Evolutionary conservation across 805 yeast species (phyloP), one percentile per base, ranked within the genome.

Genomic region (Lipomyces mesembrius): DNA sequence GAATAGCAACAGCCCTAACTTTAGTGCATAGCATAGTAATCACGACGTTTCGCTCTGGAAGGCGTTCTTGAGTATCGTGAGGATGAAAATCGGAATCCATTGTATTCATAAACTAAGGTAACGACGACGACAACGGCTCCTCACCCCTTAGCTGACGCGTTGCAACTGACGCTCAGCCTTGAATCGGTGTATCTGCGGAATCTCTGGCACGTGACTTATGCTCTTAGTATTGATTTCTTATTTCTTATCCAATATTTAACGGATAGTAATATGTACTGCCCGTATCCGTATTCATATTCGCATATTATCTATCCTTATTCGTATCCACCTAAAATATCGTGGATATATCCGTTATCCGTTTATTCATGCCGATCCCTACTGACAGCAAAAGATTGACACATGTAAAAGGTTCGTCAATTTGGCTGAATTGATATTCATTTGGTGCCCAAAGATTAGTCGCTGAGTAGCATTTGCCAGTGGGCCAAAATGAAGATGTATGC

Each of bases 161-260:
- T n/a, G 75, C 27, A 25, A 25, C 27, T 25, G 27, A 25, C 2
- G 27, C 27, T 25, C 72, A 37, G 79, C 83, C 43, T 74, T 82
- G 61, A 75, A 74, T 52, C n/a, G 78, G 77, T 65, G 78, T 83
- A 53, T 79, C 83, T 55, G 78, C 76, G n/a, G 83, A 82, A 46
- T n/a, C 72, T 77, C 79, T 64, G 83, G 82, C 71, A 80, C 74
- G 29, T 87, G 88, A 22, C 78, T 81, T 70, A 85, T 85, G 75
- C 75, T 83, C 68, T 80, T 46, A 46, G 52, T 8, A 46, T 46
- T 46, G 11, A 46, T 46, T 46, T 3, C 8, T 46, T 46, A 46
- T 46, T 46, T 17, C 8, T 46, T 46, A 46, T 9, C 14, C 8
- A 46, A 46, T 4, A 46, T n/a, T 46, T 8, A 2, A 46, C 52